Conservation (phyloP, 2,329 filamentous ascomycete genomes). For the Mycosphaerella sp. region DNA sequence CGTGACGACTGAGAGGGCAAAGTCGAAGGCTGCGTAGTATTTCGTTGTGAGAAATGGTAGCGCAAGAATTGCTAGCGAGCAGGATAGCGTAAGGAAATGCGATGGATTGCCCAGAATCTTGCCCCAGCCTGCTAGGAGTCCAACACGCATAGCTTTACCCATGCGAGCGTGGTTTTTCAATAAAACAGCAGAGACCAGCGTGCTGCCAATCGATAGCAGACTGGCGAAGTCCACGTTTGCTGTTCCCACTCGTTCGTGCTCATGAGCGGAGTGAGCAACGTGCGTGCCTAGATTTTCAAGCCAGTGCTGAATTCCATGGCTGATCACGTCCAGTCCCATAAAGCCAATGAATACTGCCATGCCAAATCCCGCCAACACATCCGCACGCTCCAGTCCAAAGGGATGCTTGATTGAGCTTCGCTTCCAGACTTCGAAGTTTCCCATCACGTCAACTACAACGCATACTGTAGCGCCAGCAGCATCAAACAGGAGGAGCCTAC, state of each 20-base stretch:
- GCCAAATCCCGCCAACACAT: slow-evolving; percentile 91
- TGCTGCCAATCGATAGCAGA: slow-evolving; percentile 73
- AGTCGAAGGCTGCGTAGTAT: slow-evolving; percentile 79
- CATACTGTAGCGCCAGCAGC: slow-evolving; percentile 87
- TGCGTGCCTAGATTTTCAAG: slow-evolving; percentile 69
- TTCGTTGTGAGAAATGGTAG: slow-evolving; percentile 74
- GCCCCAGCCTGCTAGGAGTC: slow-evolving; percentile 73
- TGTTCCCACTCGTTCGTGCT: slow-evolving; percentile 60
- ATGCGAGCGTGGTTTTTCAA: slow-evolving; percentile 89
- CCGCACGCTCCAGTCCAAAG: slow-evolving; percentile 80
- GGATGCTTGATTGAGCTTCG: slow-evolving; percentile 87
- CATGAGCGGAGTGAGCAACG: slow-evolving; percentile 53
- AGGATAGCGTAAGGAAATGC: slow-evolving; percentile 87
- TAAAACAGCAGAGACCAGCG: slow-evolving; percentile 77
- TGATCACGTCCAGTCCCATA: slow-evolving; percentile 91
- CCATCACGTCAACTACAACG: slow-evolving; percentile 83
- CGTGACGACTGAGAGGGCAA: slow-evolving; percentile 72
- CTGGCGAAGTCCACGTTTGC: slow-evolving; percentile 78
- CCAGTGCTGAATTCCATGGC: slow-evolving; percentile 88
- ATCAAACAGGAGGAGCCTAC: slow-evolving; percentile 91
- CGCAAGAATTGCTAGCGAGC: slow-evolving; percentile 71
- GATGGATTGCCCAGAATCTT: slow-evolving; percentile 89
- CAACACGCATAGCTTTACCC: slow-evolving; percentile 81
- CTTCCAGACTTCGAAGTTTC: slow-evolving; percentile 98
- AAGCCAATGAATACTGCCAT: slow-evolving; percentile 97